phyloP scores from a whole-genome alignment of 257 asterid species.

The Thymus mandschuricus region DNA sequence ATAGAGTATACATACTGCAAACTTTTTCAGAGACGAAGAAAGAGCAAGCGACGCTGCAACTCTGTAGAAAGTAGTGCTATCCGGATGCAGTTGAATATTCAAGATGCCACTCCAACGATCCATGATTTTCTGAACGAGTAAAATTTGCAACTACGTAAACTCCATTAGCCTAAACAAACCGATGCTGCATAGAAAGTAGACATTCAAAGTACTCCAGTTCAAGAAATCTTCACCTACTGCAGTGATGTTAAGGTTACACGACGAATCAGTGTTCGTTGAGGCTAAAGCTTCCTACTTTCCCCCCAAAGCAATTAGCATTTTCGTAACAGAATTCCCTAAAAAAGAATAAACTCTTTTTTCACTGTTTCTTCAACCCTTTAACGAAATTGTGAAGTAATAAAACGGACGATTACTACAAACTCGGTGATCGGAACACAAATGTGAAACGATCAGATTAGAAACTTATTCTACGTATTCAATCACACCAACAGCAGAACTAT shows the following conservation, averaged over 20 bases:
- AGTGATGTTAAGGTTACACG: background rate
- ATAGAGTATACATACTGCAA: slow-evolving; percentile 53
- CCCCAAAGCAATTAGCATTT: background rate
- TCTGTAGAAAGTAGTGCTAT: slow-evolving; percentile 57
- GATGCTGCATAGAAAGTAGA: background rate
- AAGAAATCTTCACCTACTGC: background rate
- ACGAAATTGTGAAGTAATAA: too few species aligned
- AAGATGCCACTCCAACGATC: slow-evolving; percentile 86
- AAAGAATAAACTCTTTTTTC: background rate
- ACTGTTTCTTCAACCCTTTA: background rate
- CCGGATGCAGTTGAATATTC: slow-evolving; percentile 67
- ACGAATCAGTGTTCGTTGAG: too few species aligned
- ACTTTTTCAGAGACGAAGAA: slow-evolving; percentile 54
- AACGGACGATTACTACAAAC: slow-evolving; percentile 1
- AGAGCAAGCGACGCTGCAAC: slow-evolving; percentile 85
- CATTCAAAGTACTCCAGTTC: too few species aligned
- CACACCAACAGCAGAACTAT: background rate
- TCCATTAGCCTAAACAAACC: slow-evolving; percentile 11
- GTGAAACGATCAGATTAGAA: background rate
- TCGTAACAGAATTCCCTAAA: background rate
- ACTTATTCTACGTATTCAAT: background rate
- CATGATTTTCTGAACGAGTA: slow-evolving; percentile 48
- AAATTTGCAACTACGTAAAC: background rate
- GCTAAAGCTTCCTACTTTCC: background rate
- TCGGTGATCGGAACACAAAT: background rate